Base-by-base conservation (phyloP, 2,329 filamentous ascomycete genomes). In the Sporothrix curviconia region DNA sequence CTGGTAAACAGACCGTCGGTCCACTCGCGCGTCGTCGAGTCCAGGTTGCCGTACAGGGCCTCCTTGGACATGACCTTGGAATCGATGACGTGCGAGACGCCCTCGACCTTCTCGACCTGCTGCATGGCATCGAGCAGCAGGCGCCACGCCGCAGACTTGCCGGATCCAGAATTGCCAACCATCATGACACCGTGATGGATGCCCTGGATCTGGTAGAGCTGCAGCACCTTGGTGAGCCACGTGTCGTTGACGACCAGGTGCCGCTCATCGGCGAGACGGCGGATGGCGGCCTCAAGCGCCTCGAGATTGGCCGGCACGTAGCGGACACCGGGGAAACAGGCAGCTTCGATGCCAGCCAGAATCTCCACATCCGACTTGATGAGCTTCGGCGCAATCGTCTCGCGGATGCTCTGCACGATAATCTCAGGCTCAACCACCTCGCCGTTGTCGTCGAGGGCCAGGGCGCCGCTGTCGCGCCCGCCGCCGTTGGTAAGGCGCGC, bases 61-160 rank as follows among this genome's bases (percentile, higher is more conserved):
- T 99, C 94, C 74, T 99, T 99, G 54, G 92, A 96, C 94, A 99
- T 99, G 71, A 99, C 95, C 76, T 99, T 99, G 40, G 92, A 95
- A 71, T 99, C 94, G 65, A 99, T 99, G 57, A 99, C 89, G 68
- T 99, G 94, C 64, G 85, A 96, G 46, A 99, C 90, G 32, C 95
- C 94, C 71, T 99, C 95, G 7, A 95, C 80, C 24, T 87, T 86
- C 70, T 99, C 94, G 14, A 95, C 89, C 66, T 88, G 85, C 66
- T 97, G 92, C 59, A 99, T 75, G 15, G 95, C 94, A 66, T 95
- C 89, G 19, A 99, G 81, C 53, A 99, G 79, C 42, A 95, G 84
- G 67, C 89, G 91, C 94, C 95, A 99, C 5, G 94, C 89, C 1
- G 89, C 85, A 40, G 94, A 96, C 75, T 99, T 99, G 69, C 95